Conservation (phyloP, 441 rosid species). For the Caryocar brasiliense region DNA sequence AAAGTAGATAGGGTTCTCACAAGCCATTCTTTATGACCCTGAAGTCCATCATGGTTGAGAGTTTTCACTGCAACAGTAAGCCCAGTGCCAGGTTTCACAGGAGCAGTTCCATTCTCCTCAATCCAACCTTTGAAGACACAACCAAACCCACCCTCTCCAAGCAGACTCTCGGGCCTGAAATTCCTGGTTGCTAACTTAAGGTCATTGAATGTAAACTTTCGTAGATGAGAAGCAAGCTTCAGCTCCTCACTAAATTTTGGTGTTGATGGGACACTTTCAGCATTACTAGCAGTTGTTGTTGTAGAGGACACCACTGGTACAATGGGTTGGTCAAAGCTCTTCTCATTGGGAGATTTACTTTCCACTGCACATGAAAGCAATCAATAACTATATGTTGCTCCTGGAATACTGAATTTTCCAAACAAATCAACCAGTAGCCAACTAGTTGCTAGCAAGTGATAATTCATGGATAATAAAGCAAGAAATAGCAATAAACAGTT, state of each 20-base stretch:
- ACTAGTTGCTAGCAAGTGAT: neutral
- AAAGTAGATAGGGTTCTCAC: conserved; percentile 17
- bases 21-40: conserved; percentile 66
- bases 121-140: conserved; percentile 63
- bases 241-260: conserved; percentile 44
- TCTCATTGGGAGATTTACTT: conserved; percentile 39
- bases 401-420: neutral
- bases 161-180: conserved; percentile 61
- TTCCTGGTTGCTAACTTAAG: conserved; percentile 52
- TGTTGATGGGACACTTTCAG: conserved; percentile 31
- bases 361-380: conserved; percentile 29
- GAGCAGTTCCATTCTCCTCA: conserved; percentile 63
- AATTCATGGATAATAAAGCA: neutral
- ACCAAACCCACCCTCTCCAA: conserved; percentile 59
- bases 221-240: conserved; percentile 43
- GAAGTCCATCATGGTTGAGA: conserved; percentile 51
- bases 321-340: conserved; percentile 36
- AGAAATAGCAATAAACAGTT: neutral
- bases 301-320: conserved; percentile 37
- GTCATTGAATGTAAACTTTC: conserved; percentile 42
- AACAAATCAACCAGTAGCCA: neutral
- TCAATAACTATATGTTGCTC: neutral
- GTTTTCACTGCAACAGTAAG: conserved; percentile 58
- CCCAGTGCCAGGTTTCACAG: conserved; percentile 56
- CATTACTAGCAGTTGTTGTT: conserved; percentile 42